These are phyloP conservation scores for sorghum (Sorghum bicolor) DNA, from an alignment of 176 grass and related monocot species.

Conservation along the genomic window Sorghum_bicolor_NCBIv3 NC_012873.2:56333501-56334000, in stretches of 20 bases:
- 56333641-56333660: not conserved
- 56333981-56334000: constrained; percentile 34
- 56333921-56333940: not conserved
- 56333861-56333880: not conserved
- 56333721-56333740: not conserved
- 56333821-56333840: not conserved
- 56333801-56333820: not conserved
- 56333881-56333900: constrained; percentile 3
- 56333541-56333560: constrained; percentile 69
- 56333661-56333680: not conserved
- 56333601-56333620: constrained; percentile 68
- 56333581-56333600: constrained; percentile 88
- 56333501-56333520: constrained; percentile 84
- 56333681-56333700: not conserved
- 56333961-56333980: not conserved
- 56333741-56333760: not conserved
- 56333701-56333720: not conserved
- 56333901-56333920: not conserved
- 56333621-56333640: not conserved
- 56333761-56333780: not conserved
- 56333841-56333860: not conserved
- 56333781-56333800: not conserved
- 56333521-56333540: constrained; percentile 70
- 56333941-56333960: not conserved
- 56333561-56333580: constrained; percentile 72